Conservation (phyloP, 805 yeast species). For the Candida maris region DNA sequence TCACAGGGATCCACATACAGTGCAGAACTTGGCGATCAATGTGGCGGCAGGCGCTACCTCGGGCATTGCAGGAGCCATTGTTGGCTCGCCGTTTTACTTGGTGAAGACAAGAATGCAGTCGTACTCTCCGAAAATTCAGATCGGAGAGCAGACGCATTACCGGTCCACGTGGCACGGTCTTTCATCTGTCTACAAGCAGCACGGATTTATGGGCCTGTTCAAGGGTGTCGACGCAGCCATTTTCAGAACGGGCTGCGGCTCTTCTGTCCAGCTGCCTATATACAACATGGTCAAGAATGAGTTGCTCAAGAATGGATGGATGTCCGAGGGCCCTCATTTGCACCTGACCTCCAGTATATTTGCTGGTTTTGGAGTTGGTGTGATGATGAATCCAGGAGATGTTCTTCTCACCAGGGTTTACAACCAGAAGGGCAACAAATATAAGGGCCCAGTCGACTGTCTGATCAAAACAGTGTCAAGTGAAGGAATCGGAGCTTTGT, state of each 20-base stretch:
- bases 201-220: slow-evolving; percentile 76
- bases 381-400: slow-evolving; percentile 98
- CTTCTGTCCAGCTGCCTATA: slow-evolving; percentile 90
- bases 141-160: slow-evolving; percentile 94
- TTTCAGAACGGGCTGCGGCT: slow-evolving; percentile 91
- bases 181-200: slow-evolving; percentile 52
- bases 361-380: slow-evolving; percentile 89
- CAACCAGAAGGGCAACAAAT: slow-evolving; percentile 86
- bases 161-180: slow-evolving; percentile 67
- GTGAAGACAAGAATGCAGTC: slow-evolving; percentile 97
- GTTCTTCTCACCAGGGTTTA: slow-evolving; percentile 92
- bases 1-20: slow-evolving; percentile 41
- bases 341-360: slow-evolving; percentile 71
- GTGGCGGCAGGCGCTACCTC: slow-evolving; percentile 77
- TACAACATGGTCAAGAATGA: slow-evolving; percentile 73
- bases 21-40: slow-evolving; percentile 56
- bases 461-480: slow-evolving; percentile 70
- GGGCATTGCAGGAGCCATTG: slow-evolving; percentile 83
- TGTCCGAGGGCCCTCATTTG: slow-evolving; percentile 60
- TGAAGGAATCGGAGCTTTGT: slow-evolving; percentile 86
- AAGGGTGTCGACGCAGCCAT: slow-evolving; percentile 95
- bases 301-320: slow-evolving; percentile 48
- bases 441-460: slow-evolving; percentile 88
- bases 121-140: slow-evolving; percentile 57
- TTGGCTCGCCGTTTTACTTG: slow-evolving; percentile 89